These are phyloP conservation scores for Monilinia laxa DNA, from an alignment of 2,329 filamentous ascomycete genomes.

Conservation along the genomic window DNA sequence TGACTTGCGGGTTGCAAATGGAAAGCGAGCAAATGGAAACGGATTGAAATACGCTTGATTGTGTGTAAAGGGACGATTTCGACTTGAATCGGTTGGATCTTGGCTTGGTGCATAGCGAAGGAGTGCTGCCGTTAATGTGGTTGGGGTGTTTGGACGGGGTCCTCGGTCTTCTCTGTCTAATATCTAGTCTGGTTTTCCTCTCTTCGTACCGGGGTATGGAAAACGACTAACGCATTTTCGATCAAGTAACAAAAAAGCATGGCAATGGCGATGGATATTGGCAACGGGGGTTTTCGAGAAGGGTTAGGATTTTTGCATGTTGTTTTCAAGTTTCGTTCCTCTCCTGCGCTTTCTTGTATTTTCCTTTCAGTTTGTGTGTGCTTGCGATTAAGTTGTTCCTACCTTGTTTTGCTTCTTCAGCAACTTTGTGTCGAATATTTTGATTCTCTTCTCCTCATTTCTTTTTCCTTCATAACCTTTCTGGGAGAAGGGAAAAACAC, in stretches of 20 bases:
- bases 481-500: constrained; percentile 16
- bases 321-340: constrained; percentile 12
- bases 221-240: constrained; percentile 19
- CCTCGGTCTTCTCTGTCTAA: constrained; percentile 24
- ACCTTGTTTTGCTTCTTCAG: constrained; percentile 12
- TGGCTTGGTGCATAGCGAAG: constrained; percentile 38
- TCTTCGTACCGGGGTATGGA: constrained; percentile 20
- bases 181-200: constrained; percentile 19
- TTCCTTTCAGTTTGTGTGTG: constrained; percentile 13
- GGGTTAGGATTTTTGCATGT: constrained; percentile 22
- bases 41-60: constrained; percentile 26
- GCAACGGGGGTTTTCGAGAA: constrained; percentile 16
- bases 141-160: constrained; percentile 30
- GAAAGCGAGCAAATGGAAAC: constrained; percentile 28
- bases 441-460: constrained; percentile 15
- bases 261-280: constrained; percentile 24
- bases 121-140: constrained; percentile 28
- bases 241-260: constrained; percentile 26
- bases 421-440: constrained; percentile 20
- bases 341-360: constrained; percentile 18
- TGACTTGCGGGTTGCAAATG: constrained; percentile 29
- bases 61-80: constrained; percentile 25
- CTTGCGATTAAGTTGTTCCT: constrained; percentile 15
- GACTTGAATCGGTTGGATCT: constrained; percentile 24
- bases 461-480: constrained; percentile 11